Percentiles rank a stretch among this genome's conserved stretches.
Conservation (phyloP, 306 rosid genomes). For the Castanospermum australe region DNA sequence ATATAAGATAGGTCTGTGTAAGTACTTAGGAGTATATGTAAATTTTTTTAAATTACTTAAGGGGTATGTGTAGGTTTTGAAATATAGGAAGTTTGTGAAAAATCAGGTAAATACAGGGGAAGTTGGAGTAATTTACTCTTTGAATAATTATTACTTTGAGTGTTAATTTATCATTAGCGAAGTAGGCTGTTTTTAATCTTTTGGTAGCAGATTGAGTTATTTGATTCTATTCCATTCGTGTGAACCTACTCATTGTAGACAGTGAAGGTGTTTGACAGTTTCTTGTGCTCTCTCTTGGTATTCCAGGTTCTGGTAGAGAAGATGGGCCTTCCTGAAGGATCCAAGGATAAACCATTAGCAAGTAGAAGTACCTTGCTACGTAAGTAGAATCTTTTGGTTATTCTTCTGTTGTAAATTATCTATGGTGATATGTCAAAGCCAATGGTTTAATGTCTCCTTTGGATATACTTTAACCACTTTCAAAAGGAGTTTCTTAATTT, state of each 20-base stretch:
- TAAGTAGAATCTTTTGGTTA: constrained; percentile 27
- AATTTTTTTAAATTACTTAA: too few species aligned
- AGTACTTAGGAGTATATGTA: too few species aligned
- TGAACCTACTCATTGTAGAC: neutral
- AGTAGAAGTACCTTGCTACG: constrained; percentile 30
- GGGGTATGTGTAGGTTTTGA: too few species aligned
- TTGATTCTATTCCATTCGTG: neutral
- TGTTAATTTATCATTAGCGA: neutral
- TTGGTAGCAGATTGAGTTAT: neutral
- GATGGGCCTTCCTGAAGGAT: constrained; percentile 62
- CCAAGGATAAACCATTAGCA: neutral
- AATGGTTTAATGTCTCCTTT: neutral
- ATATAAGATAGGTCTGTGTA: too few species aligned
- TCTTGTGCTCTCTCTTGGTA: neutral
- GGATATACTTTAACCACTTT: neutral
- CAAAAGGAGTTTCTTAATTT: neutral
- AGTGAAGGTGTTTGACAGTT: neutral
- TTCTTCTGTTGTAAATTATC: neutral
- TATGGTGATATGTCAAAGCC: neutral
- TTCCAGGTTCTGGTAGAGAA: too few species aligned
- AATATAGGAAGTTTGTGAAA: too few species aligned
- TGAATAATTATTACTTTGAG: neutral
- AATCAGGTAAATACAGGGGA: too few species aligned
- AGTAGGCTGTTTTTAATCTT: neutral
- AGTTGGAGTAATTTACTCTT: too few species aligned